Evolutionary conservation across 2,329 filamentous ascomycete genomes (phyloP), one percentile per base, ranked within the genome.

Genomic region (Verticillium dahliae): DNA sequence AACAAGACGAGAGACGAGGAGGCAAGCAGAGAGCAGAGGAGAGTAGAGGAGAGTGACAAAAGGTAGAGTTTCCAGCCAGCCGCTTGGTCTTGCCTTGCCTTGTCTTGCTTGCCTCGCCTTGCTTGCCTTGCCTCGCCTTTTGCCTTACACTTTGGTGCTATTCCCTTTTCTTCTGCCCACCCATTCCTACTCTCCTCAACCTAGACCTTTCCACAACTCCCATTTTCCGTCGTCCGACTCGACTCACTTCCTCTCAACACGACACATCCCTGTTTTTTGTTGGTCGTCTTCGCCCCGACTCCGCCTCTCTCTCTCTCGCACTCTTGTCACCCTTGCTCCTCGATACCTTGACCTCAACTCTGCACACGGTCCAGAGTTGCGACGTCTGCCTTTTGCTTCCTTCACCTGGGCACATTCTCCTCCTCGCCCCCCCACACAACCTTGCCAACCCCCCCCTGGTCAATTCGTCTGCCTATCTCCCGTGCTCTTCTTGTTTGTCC

Each of bases 21-120:
- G 39, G 18, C 15, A 15, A 14, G 39, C 15, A 13, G 7, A 14
- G 39, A 41, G 39, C 11, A 6, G 39, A 45, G 39, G 15, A 6
- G 39, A 27, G 27, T 4, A 27, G 27, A 27, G 4, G 27, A 27
- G 27, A 27, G 27, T 27, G 27, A 27, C 27, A 3, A 27, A 27
- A 27, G 27, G 27, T 27, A 27, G 27, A 27, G 27, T 27, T 27
- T 27, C 27, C 4, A n/a, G 45, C 45, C 18, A 22, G 18, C 2
- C 45, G 45, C 45, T 50, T 7, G 41, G n/a, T 50, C 7, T n/a
- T 50, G 7, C 45, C 45, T 27, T 15, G 6, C 39, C 3, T n/a
- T 41, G 15, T 62, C 63, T 55, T 58, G 60, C 59, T 59, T 56
- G 13, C 57, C 41, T 22, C 27, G n/a, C 38, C 7, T n/a, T 50